Conservation (phyloP, 495 filamentous ascomycete genomes). For the Elasticomyces elasticus region DNA sequence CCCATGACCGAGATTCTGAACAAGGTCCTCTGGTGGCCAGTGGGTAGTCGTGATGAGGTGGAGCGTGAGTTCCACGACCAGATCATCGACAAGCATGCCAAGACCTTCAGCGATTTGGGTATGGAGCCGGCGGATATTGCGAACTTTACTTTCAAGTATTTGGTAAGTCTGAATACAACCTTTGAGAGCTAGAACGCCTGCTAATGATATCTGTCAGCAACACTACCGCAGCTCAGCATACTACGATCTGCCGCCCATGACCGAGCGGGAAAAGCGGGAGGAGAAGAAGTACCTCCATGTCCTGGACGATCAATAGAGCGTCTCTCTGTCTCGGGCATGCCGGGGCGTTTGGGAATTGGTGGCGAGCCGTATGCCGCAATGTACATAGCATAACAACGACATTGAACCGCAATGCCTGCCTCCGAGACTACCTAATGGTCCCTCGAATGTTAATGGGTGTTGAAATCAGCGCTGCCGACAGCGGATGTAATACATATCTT, state of each 20-base stretch:
- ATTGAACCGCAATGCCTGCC: too few relatives aligned
- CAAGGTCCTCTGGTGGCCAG: slow-evolving; percentile 76
- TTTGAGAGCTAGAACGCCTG: not conserved
- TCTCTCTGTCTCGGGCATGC: not conserved
- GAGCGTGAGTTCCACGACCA: slow-evolving; percentile 94
- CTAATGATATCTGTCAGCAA: slow-evolving; percentile 44
- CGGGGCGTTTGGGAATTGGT: not conserved
- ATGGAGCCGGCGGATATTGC: slow-evolving; percentile 77
- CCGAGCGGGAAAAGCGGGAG: slow-evolving; percentile 85
- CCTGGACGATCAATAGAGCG: slow-evolving; percentile 66
- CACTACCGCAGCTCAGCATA: slow-evolving; percentile 69
- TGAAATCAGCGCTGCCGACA: too few relatives aligned
- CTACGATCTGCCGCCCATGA: slow-evolving; percentile 89
- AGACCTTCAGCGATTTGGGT: slow-evolving; percentile 89
- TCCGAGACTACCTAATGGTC: too few relatives aligned
- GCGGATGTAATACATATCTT: too few relatives aligned
- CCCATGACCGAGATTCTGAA: slow-evolving; percentile 62
- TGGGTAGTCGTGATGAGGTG: slow-evolving; percentile 72
- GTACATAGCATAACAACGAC: too few relatives aligned
- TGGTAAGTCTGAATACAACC: slow-evolving; percentile 50
- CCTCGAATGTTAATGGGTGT: too few relatives aligned
- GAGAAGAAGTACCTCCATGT: slow-evolving; percentile 96
- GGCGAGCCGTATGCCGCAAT: too few relatives aligned
- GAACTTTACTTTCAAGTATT: slow-evolving; percentile 78
- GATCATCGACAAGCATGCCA: slow-evolving; percentile 77